A percentile compares a stretch with the other conserved stretches of the same genome.
These are phyloP conservation scores for Claviceps monticola DNA, from an alignment of 2,329 filamentous ascomycete genomes.

Conservation along the genomic window DNA sequence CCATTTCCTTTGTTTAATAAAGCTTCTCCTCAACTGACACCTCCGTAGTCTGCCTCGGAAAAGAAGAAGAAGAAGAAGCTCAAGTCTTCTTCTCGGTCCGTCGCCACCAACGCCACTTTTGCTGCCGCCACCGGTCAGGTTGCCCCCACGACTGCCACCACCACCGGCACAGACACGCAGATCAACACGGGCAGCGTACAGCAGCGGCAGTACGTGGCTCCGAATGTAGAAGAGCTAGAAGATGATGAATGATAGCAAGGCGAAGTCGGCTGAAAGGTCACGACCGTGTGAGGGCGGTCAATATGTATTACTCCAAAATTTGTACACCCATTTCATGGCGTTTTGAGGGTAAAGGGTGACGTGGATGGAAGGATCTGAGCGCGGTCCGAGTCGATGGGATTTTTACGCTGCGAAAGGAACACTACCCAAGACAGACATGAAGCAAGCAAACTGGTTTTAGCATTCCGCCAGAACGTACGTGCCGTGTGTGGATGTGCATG, in stretches of 20 bases:
- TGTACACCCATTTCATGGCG: too few species aligned
- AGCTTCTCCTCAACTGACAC: background rate
- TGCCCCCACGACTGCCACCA: conserved; percentile 38
- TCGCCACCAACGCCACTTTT: conserved; percentile 27
- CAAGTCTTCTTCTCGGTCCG: conserved; percentile 23
- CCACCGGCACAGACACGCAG: conserved; percentile 42
- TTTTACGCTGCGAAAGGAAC: too few species aligned
- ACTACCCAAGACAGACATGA: too few species aligned
- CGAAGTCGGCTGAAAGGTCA: background rate
- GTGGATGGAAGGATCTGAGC: too few species aligned
- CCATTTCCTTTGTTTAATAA: too few species aligned
- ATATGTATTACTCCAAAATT: too few species aligned
- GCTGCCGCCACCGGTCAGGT: conserved; percentile 39
- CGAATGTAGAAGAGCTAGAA: conserved; percentile 38
- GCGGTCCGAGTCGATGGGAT: too few species aligned
- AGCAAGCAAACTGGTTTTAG: too few species aligned
- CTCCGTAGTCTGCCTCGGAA: conserved; percentile 9
- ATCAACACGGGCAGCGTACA: conserved; percentile 29
- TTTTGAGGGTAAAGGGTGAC: too few species aligned
- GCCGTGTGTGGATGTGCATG: too few species aligned
- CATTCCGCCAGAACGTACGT: too few species aligned
- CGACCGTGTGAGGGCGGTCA: too few species aligned
- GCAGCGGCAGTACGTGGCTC: conserved; percentile 33
- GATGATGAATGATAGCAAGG: conserved; percentile 29
- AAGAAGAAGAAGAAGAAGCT: conserved; percentile 44